phyloP scores from a whole-genome alignment of 1,284 basidiomycete genomes.

The Ceratobasidium sp. region DNA sequence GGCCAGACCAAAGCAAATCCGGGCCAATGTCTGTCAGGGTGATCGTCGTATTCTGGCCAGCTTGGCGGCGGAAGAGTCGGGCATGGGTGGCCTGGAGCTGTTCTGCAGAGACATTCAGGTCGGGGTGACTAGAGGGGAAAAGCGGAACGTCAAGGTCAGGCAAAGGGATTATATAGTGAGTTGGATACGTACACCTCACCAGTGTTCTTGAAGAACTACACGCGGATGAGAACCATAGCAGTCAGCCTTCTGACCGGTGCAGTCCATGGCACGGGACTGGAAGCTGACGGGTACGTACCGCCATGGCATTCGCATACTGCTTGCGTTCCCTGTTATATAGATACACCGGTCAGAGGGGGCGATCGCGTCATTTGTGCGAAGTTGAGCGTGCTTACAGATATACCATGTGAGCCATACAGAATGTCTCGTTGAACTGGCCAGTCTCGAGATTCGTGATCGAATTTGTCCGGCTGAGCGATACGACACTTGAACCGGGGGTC shows the following conservation, averaged over 20 bases:
- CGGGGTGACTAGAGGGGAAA: constrained; percentile 31
- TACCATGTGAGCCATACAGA: constrained; percentile 44
- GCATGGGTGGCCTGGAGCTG: constrained; percentile 40
- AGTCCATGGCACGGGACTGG: constrained; percentile 3
- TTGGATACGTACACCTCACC: constrained; percentile 35
- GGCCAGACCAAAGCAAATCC: constrained; percentile 33
- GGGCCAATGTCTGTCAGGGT: constrained; percentile 39
- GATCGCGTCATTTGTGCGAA: constrained; percentile 19
- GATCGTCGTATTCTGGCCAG: constrained; percentile 29
- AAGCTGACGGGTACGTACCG: constrained; percentile 13
- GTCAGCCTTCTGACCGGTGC: constrained; percentile 32
- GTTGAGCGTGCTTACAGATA: constrained; percentile 27
- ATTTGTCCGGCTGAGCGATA: constrained; percentile 43
- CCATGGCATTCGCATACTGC: constrained; percentile 42
- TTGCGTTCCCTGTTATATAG: constrained; percentile 40
- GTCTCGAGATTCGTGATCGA: constrained; percentile 38
- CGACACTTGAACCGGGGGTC: constrained; percentile 19
- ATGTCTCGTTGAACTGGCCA: constrained; percentile 42
- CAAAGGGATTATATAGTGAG: constrained; percentile 7
- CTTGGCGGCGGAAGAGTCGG: constrained; percentile 33
- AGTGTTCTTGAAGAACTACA: constrained; percentile 40
- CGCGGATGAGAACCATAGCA: constrained; percentile 8
- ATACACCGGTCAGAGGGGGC: not conserved
- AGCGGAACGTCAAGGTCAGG: constrained; percentile 17
- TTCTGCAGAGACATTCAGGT: constrained; percentile 34